Evolutionary conservation across 2,329 filamentous ascomycete species (phyloP).

Genomic region (Bipolaris gigantea): DNA sequence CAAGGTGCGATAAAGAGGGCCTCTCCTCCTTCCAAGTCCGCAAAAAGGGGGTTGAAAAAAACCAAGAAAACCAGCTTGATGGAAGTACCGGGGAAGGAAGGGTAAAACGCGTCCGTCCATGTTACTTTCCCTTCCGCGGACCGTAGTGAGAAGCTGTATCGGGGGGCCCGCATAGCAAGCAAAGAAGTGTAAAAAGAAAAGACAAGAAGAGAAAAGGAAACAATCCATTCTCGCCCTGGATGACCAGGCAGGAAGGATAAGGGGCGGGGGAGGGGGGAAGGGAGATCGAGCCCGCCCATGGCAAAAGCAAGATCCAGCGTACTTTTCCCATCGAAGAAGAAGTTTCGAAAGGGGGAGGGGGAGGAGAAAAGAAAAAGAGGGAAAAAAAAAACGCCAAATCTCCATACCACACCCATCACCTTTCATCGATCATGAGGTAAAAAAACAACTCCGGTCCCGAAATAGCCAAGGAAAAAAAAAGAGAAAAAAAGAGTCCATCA

Average conservation of each 20-base stretch:
- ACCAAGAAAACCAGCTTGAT: no score
- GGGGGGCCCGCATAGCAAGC: neutral
- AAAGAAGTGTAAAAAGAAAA: neutral
- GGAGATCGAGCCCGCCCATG: neutral
- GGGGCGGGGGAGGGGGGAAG: no score
- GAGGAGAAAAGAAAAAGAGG: neutral
- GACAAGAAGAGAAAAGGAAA: neutral
- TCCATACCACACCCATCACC: no score
- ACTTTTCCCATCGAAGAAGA: neutral
- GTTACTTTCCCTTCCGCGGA: no score
- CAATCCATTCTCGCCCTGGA: neutral
- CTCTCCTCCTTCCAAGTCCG: neutral
- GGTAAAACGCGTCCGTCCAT: no score
- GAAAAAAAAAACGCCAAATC: neutral
- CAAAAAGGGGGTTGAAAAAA: no score
- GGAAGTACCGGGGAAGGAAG: no score
- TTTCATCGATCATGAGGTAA: neutral
- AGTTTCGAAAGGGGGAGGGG: no score
- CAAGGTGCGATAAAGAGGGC: neutral
- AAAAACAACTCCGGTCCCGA: neutral
- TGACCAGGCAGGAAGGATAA: neutral
- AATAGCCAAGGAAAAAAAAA: neutral
- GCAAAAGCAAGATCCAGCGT: neutral
- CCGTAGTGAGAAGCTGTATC: no score
- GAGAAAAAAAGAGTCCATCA: no score